phyloP scores from a whole-genome alignment of 495 filamentous ascomycete species.

The Achaetomiella virescens region DNA sequence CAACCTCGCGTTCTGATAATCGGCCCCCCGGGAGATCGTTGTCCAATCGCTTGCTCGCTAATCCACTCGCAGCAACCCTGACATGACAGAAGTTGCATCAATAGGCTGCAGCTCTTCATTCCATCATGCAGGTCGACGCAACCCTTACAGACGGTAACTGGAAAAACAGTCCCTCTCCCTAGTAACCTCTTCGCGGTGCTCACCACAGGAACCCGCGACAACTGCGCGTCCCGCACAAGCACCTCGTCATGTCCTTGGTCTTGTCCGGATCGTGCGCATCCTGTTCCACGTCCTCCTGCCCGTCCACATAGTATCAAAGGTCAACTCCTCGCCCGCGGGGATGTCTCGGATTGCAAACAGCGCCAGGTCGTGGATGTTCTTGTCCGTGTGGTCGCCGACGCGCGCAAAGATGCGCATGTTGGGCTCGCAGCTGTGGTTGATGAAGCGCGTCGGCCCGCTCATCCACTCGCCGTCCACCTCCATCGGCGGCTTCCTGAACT shows the following conservation, averaged over 20 bases:
- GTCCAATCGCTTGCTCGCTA: no score
- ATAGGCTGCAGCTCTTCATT: no score
- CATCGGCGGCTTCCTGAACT: constrained; percentile 36
- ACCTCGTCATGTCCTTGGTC: constrained; percentile 47
- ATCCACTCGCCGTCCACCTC: constrained; percentile 53
- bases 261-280: constrained; percentile 46
- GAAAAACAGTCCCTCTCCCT: no score
- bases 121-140: no score
- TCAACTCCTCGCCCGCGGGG: constrained; percentile 62
- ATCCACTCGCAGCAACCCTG: no score
- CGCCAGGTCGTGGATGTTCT: constrained; percentile 74
- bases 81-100: no score
- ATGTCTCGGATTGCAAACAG: constrained; percentile 77
- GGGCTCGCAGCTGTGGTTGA: constrained; percentile 67
- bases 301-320: constrained; percentile 80
- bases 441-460: constrained; percentile 58
- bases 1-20: no score
- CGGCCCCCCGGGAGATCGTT: no score
- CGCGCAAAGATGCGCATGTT: constrained; percentile 80
- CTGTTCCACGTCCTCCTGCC: constrained; percentile 40
- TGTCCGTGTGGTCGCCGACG: constrained; percentile 68
- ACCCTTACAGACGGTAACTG: no score
- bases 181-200: constrained; percentile 2
- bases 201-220: constrained; percentile 67
- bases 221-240: constrained; percentile 59